Evolutionary conservation across 2,329 filamentous ascomycete species (phyloP).

Genomic region (Penicillium fuscoglaucum): DNA sequence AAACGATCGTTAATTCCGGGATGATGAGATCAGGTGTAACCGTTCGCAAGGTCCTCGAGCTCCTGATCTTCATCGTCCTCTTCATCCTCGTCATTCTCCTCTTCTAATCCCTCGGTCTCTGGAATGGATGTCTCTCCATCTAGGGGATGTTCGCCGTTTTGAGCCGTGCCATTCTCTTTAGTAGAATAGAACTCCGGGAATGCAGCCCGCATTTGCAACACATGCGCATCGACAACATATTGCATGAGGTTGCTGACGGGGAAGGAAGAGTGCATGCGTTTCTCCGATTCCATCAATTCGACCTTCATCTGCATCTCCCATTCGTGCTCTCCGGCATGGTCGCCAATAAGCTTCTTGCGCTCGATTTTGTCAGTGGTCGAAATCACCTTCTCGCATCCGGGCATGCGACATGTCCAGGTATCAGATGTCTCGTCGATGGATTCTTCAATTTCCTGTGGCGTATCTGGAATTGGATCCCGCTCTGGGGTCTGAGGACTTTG

Average conservation of each 20-base stretch:
- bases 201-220: constrained; percentile 26
- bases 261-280: constrained; percentile 24
- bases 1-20: not conserved
- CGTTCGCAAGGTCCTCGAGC: constrained; percentile 9
- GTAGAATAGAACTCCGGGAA: constrained; percentile 24
- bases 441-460: not conserved
- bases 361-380: constrained; percentile 14
- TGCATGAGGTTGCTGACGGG: constrained; percentile 28
- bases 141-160: not conserved
- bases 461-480: constrained; percentile 8
- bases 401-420: constrained; percentile 24
- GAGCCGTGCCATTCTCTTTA: not conserved
- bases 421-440: constrained; percentile 8
- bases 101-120: not conserved
- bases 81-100: not conserved
- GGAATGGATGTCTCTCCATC: not conserved
- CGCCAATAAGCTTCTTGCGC: constrained; percentile 23
- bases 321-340: constrained; percentile 26
- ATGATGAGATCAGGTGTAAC: not conserved
- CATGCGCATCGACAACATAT: constrained; percentile 24
- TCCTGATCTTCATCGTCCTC: constrained; percentile 12
- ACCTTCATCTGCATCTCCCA: constrained; percentile 29
- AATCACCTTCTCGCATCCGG: constrained; percentile 21
- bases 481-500: not conserved
- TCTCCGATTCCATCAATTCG: constrained; percentile 26